Evolutionary conservation across 352 stramenopile genomes (phyloP), one percentile per base, ranked within the genome.

Genomic region (Phytopythium aichiense): DNA sequence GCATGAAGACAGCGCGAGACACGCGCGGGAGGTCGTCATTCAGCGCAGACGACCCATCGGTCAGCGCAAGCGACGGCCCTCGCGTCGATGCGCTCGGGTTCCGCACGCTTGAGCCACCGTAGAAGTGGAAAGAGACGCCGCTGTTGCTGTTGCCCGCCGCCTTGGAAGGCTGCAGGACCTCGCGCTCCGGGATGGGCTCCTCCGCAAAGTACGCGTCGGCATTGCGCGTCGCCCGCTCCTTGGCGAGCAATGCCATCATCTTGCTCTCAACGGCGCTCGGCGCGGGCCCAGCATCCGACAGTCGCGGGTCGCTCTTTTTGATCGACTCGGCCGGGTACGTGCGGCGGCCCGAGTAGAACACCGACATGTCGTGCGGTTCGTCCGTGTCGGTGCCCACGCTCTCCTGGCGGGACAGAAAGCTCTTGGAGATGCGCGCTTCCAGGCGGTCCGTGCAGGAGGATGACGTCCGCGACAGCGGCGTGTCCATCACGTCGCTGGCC

Each of bases 341-440:
- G 37, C 76, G 79, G 30, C 82, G 72, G 18, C 75, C 81, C 6
- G 77, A 81, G 61, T 88, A 90, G 64, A 90, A 35, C 28, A 67
- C 56, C 13, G 77, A 82, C 35, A 74, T 65, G 28, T 87, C 69
- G 25, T 80, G 72, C 22, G 49, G 38, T 33, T 71, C 58, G 31
- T 83, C 64, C 22, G 73, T 37, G 1, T 64, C 59, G 6, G 43
- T 58, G 8, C 56, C 63, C 28, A 64, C 63, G 65, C 74, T 74
- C n/a, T 76, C 66, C 37, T 72, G 69, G 18, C 66, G 72, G 5
- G 61, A 51, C 30, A 81, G 43, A 22, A 78, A 79, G 22, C 67
- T 76, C 57, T 87, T 81, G 46, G 77, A 89, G 33, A 91, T 87
- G n/a, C 81, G 69, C 25, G 81, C 81, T 62, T 91, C 81, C 25